Evolutionary conservation across 2,329 filamentous ascomycete genomes (phyloP).

Genomic region (Clonostachys rhizophaga): DNA sequence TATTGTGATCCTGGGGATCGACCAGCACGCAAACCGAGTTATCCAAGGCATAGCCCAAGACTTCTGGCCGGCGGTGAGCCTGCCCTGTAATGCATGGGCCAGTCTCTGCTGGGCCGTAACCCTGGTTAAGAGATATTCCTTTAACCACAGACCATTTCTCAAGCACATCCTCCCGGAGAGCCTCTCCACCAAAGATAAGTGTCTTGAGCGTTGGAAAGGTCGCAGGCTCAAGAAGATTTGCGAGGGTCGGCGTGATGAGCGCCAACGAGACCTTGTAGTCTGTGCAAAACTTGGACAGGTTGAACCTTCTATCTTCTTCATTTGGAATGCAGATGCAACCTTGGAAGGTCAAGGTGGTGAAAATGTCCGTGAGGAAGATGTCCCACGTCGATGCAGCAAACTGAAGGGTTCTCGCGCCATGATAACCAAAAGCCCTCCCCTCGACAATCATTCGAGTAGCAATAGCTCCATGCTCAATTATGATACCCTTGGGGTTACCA

Average conservation of each 20-base stretch:
- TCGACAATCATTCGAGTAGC: not conserved
- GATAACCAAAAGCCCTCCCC: constrained; percentile 33
- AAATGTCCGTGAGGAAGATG: constrained; percentile 47
- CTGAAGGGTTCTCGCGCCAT: constrained; percentile 10
- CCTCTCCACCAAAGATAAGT: not conserved
- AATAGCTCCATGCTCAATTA: constrained; percentile 1
- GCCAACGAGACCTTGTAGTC: not conserved
- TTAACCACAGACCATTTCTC: too few relatives aligned
- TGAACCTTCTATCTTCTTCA: constrained; percentile 34
- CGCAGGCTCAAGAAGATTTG: not conserved
- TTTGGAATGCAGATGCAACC: constrained; percentile 51
- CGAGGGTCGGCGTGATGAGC: not conserved
- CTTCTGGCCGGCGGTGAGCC: too few relatives aligned
- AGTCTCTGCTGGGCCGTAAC: too few relatives aligned
- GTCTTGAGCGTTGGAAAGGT: not conserved
- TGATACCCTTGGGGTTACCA: constrained; percentile 34
- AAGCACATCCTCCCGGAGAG: not conserved
- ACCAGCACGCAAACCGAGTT: too few relatives aligned
- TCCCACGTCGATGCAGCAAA: constrained; percentile 41
- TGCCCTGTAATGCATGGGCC: too few relatives aligned
- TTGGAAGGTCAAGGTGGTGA: constrained; percentile 42
- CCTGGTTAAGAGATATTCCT: too few relatives aligned
- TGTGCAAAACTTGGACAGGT: not conserved
- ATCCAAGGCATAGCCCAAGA: too few relatives aligned
- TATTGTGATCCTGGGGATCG: too few relatives aligned